These are phyloP conservation scores for Nidularia pulvinata DNA, from an alignment of 768 basidiomycete species.

Conservation along the genomic window DNA sequence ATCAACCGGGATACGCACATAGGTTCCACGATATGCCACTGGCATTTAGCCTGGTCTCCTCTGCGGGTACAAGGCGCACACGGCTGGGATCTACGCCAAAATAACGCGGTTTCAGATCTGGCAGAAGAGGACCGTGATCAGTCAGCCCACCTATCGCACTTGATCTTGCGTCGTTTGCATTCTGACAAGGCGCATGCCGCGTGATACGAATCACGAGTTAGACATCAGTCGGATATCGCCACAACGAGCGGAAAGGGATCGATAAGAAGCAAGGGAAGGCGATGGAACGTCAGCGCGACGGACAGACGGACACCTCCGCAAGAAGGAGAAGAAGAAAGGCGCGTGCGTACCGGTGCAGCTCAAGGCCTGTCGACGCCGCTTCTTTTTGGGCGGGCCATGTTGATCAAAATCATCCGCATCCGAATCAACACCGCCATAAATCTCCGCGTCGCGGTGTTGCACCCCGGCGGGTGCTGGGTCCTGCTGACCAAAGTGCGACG, in stretches of 20 bases:
- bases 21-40: conserved; percentile 83
- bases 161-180: conserved; percentile 87
- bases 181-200: conserved; percentile 39
- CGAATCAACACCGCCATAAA: conserved; percentile 44
- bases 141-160: conserved; percentile 73
- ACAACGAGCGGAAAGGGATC: neutral
- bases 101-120: conserved; percentile 16
- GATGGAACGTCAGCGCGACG: too few relatives aligned
- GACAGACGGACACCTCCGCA: conserved; percentile 14
- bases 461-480: conserved; percentile 8
- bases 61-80: conserved; percentile 81
- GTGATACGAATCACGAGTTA: conserved; percentile 25
- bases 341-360: conserved; percentile 76
- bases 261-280: too few relatives aligned
- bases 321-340: conserved; percentile 9
- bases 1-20: conserved; percentile 51
- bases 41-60: conserved; percentile 79
- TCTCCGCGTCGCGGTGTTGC: conserved; percentile 11
- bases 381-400: conserved; percentile 76
- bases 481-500: conserved; percentile 8
- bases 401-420: conserved; percentile 55
- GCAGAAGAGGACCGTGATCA: conserved; percentile 10
- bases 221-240: conserved; percentile 10
- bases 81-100: conserved; percentile 55
- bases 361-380: conserved; percentile 76